Conservation (phyloP, 177 flowering plant species). For the Vitis hybrid region DNA sequence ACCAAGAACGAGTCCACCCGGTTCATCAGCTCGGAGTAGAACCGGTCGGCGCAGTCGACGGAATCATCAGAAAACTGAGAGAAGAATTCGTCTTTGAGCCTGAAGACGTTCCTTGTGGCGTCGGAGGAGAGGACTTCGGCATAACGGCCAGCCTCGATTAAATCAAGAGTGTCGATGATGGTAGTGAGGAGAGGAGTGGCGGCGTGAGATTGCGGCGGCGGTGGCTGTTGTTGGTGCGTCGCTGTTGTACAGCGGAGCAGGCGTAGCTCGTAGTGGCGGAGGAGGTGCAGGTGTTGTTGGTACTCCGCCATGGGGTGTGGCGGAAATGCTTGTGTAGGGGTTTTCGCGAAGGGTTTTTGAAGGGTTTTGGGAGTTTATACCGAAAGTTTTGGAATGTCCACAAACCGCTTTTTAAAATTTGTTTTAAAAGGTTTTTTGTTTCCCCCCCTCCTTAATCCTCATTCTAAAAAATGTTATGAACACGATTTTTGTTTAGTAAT, state of each 20-base stretch:
- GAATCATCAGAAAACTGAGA: constrained; percentile 28
- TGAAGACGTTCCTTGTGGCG: constrained; percentile 32
- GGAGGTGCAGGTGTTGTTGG: constrained; percentile 17
- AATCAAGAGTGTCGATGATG: constrained; percentile 29
- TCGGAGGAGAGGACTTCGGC: constrained; percentile 55
- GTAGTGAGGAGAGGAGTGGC: constrained; percentile 16
- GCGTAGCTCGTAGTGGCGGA: constrained; percentile 67
- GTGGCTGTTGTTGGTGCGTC: constrained; percentile 15
- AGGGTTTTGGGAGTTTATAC: not conserved
- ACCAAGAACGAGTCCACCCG: constrained; percentile 41
- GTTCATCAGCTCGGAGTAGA: constrained; percentile 45
- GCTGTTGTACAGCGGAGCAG: constrained; percentile 65
- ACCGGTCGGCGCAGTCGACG: constrained; percentile 35
- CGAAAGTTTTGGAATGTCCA: no score
- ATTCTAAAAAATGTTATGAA: no score
- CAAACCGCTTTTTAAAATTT: no score
- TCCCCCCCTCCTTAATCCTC: no score
- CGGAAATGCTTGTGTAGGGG: not conserved
- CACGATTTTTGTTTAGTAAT: no score
- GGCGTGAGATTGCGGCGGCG: constrained; percentile 14
- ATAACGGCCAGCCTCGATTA: constrained; percentile 63
- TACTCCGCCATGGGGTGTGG: constrained; percentile 18
- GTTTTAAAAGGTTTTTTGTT: no score
- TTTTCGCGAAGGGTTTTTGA: not conserved
- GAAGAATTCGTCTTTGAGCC: constrained; percentile 7